Base-by-base conservation (phyloP, 192 early-diverging fungal species). In the Coemansia sp. region DNA sequence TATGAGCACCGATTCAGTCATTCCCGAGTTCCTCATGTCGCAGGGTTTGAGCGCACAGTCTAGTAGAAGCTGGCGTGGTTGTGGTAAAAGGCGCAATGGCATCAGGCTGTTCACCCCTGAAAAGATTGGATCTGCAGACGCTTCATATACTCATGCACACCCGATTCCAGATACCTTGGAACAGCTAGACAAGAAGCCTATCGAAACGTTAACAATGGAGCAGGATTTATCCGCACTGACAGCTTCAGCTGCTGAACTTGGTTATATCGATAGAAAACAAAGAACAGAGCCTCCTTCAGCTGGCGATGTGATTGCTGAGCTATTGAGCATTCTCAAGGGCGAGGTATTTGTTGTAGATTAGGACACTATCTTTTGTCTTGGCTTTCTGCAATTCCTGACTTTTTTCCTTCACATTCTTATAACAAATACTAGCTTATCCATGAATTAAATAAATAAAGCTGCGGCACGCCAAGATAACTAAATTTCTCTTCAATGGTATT, bases 21-120 rank as follows among this genome's bases (percentile, higher is more conserved):
- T 70, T 28, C 68, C 68, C 8, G 68, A 71, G 8, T 76, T 66
- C 17, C 43, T 76, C n/a, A 39, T 76, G 33, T 76, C 74, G n/a
- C 74, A 71, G 51, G 74, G 74, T 8, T 56, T 76, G 11, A 70
- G 68, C 41, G 74, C 68, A 28, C 74, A 76, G 51, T 76, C 68
- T 2, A 69, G 55, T 18, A 36, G 74, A 59, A 35, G 57, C 57
- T 43, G 65, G 17, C 74, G 74, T 9, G 58, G 51, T 28, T 45
- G 34, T 36, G 36, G 37, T 11, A 33, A 36, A 48, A 54, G 59
- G n/a, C 74, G 65, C 60, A 43, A 61, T 58, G 60, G 58, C 8
- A 63, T 71, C 59, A 56, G 45, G 17, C 59, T 52, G 17, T 28
- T 63, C 35, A 35, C 54, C n/a, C 5, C 60, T 33, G 68, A 70